A percentile compares a stretch with the other conserved stretches of the same genome.
These are phyloP conservation scores for Coniochaeta prunicola DNA, from an alignment of 2,329 filamentous ascomycete species.

Conservation along the genomic window DNA sequence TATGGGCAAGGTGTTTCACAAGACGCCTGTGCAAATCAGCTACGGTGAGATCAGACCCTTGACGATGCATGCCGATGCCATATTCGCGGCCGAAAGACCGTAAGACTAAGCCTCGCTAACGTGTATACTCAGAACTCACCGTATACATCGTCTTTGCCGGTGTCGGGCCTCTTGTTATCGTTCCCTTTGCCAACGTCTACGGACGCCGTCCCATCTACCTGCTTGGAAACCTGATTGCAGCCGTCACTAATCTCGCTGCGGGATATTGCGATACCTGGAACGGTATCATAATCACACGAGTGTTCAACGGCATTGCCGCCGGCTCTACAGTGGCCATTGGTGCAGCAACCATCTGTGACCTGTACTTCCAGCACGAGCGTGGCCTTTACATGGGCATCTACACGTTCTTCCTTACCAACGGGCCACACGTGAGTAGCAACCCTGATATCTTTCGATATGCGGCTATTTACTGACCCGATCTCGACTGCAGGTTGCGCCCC, in stretches of 20 bases:
- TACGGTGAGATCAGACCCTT: background rate
- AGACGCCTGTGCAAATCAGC: slow-evolving; percentile 18
- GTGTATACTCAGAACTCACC: too few relatives aligned
- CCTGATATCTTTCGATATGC: background rate
- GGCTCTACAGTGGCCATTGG: slow-evolving; percentile 12
- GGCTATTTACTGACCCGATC: background rate
- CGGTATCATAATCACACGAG: slow-evolving; percentile 13
- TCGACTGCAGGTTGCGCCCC: slow-evolving; percentile 6
- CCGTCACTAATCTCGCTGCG: slow-evolving; percentile 17
- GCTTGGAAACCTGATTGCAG: slow-evolving; percentile 20
- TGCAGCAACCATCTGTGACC: slow-evolving; percentile 13
- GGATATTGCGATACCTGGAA: slow-evolving; percentile 14
- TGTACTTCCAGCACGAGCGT: slow-evolving; percentile 15
- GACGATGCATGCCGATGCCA: too few relatives aligned
- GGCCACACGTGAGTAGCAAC: slow-evolving; percentile 7
- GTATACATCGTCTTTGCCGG: slow-evolving; percentile 25
- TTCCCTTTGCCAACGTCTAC: slow-evolving; percentile 24
- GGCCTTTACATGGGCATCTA: slow-evolving; percentile 17
- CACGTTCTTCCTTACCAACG: slow-evolving; percentile 15
- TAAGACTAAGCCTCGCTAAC: too few relatives aligned
- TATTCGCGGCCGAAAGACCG: too few relatives aligned
- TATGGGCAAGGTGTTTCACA: slow-evolving; percentile 19
- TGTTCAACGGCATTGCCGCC: slow-evolving; percentile 12
- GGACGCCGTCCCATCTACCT: slow-evolving; percentile 25
- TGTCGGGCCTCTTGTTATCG: slow-evolving; percentile 17